phyloP scores from a whole-genome alignment of 2,329 filamentous ascomycete species.

The Aspergillus sp. region DNA sequence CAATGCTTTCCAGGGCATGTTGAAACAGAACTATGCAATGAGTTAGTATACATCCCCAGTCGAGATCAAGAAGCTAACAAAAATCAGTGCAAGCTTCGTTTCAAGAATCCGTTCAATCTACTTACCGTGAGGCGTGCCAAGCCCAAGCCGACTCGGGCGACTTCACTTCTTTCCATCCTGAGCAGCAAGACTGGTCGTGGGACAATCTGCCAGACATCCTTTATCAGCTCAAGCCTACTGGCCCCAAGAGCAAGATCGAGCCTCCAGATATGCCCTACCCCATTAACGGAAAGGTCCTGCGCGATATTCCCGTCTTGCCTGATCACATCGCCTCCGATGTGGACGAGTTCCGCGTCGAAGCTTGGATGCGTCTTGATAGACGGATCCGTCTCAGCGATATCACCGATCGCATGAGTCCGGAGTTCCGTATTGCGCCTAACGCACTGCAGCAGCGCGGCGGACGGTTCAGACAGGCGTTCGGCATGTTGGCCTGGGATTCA shows the following conservation, averaged over 20 bases:
- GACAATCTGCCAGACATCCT: constrained; percentile 27
- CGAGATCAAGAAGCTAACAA: not conserved
- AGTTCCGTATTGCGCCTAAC: constrained; percentile 23
- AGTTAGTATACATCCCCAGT: not conserved
- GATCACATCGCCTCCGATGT: constrained; percentile 34
- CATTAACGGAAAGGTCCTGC: constrained; percentile 19
- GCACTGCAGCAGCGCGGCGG: constrained; percentile 32
- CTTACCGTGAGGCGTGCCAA: too few relatives aligned
- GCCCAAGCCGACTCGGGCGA: not conserved
- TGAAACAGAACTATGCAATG: not conserved
- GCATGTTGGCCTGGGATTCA: constrained; percentile 31
- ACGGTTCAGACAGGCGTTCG: constrained; percentile 29
- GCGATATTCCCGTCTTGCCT: constrained; percentile 29
- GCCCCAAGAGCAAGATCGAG: not conserved
- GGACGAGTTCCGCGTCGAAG: constrained; percentile 35
- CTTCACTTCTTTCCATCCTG: constrained; percentile 13
- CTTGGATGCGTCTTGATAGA: constrained; percentile 35
- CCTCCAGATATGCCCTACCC: constrained; percentile 5
- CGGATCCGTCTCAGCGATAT: constrained; percentile 33
- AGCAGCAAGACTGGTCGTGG: constrained; percentile 25
- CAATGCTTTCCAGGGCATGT: not conserved
- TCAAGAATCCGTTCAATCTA: not conserved
- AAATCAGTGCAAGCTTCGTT: not conserved
- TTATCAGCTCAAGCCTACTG: constrained; percentile 22
- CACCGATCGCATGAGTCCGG: constrained; percentile 28